Evolutionary conservation across 1,284 basidiomycete genomes (phyloP).

Genomic region (Apiotrichum domesticum): DNA sequence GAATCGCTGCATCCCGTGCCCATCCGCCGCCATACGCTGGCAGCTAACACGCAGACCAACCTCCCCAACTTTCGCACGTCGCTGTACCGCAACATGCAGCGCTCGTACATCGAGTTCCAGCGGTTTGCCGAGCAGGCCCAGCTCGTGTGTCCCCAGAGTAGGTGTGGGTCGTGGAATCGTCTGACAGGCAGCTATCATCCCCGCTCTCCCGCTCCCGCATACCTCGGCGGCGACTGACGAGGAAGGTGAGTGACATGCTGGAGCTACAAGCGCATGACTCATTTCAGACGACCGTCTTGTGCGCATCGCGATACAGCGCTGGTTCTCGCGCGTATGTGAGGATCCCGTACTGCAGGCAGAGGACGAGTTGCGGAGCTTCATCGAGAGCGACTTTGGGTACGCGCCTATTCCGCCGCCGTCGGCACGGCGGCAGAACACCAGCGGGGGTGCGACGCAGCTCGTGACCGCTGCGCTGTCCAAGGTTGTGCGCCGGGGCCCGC

Average conservation of each 20-base stretch:
- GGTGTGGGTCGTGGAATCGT: conserved; percentile 6
- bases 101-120: conserved; percentile 85
- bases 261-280: neutral
- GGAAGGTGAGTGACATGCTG: conserved; percentile 54
- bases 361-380: conserved; percentile 83
- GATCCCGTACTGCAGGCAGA: conserved; percentile 78
- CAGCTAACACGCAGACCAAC: conserved; percentile 67
- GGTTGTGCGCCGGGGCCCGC: conserved; percentile 41
- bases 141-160: conserved; percentile 72
- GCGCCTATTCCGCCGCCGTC: conserved; percentile 55
- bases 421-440: conserved; percentile 54
- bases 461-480: conserved; percentile 43
- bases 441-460: conserved; percentile 38
- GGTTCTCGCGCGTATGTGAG: conserved; percentile 82
- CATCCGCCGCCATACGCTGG: too few species aligned
- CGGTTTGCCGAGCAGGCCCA: conserved; percentile 81
- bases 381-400: conserved; percentile 87
- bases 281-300: conserved; percentile 72
- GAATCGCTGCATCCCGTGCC: too few species aligned
- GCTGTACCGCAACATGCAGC: conserved; percentile 81
- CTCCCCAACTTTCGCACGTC: conserved; percentile 80
- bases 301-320: conserved; percentile 83
- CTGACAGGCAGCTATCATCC: conserved; percentile 59
- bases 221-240: conserved; percentile 92
- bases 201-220: conserved; percentile 81